Evolutionary conservation across 1,284 basidiomycete genomes (phyloP), one percentile per base, ranked within the genome.

Genomic region (Malassezia equina): DNA sequence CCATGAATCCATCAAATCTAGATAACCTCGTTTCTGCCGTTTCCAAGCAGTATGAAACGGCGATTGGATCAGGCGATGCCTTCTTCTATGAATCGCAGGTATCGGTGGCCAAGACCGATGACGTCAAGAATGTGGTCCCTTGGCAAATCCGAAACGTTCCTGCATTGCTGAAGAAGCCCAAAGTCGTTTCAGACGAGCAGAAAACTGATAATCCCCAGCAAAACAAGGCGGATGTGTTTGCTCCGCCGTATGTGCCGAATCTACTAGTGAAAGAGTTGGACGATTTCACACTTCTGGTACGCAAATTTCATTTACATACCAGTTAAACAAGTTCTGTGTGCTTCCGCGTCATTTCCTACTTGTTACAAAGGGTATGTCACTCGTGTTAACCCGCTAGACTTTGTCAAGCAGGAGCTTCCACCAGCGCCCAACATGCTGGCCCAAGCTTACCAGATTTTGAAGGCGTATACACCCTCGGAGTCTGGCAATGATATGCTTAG

Each of bases 321-420:
- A 52, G 55, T 59, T 74, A 13, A 74, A 74, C 62, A 74, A 74
- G 51, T 74, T 62, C 46, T 68, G 65, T 46, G 66, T 74, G 0
- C 60, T 73, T 9, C 69, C 71, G 2, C 50, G 59, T n/a, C 72
- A 74, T 52, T 69, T 66, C 39, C 51, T 74, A 8, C 49, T 74
- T 47, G 67, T 74, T 7, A 73, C 71, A 7, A 41, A 39, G 24
- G 54, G 59, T 60, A 31, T 13, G 28, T 32, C 25, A 7, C 19
- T 6, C 6, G 11, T n/a, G 15, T 25, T 13, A 21, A 17, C 21
- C 25, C 7, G 19, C 17, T 15, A 41, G 62, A 67, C 3, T 74
- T 69, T 40, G 62, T 55, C 21, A 47, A 58, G 23, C 72, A 74
- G 40, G 63, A 69, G 23, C 39, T 66, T 3, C 72, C 72, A 3